Percentiles rank a stretch among this genome's conserved stretches.
These are phyloP conservation scores for Suillus americanus DNA, from an alignment of 768 basidiomycete genomes.

Conservation along the genomic window DNA sequence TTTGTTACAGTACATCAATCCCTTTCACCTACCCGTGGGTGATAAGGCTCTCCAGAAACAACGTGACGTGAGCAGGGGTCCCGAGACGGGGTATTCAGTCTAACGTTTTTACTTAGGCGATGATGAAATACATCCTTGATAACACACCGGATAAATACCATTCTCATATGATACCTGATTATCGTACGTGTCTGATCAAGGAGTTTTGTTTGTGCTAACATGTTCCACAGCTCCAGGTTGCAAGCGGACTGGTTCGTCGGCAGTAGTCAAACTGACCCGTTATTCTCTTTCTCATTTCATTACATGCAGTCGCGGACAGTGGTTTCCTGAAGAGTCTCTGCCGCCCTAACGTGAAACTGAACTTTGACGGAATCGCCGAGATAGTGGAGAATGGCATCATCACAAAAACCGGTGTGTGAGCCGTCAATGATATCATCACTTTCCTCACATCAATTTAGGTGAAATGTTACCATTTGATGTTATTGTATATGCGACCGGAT, in stretches of 20 bases:
- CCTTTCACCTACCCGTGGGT: conserved; percentile 10
- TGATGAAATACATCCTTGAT: conserved; percentile 45
- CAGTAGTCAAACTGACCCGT: neutral
- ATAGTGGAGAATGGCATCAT: conserved; percentile 20
- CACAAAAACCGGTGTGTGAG: conserved; percentile 23
- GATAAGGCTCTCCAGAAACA: conserved; percentile 9
- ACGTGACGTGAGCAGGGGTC: conserved; percentile 11
- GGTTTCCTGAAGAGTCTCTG: conserved; percentile 23
- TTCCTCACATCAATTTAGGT: conserved; percentile 12
- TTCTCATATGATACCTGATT: conserved; percentile 49
- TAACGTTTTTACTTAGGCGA: conserved; percentile 27
- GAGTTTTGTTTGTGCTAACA: neutral
- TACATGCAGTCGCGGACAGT: conserved; percentile 23
- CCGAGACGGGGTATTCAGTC: too few species aligned
- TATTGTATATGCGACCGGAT: conserved; percentile 35
- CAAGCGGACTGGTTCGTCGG: conserved; percentile 41
- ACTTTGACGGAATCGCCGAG: conserved; percentile 22
- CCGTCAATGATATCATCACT: neutral
- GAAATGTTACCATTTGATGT: conserved; percentile 31
- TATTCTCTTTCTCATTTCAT: neutral
- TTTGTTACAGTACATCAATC: conserved; percentile 16
- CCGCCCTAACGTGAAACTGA: conserved; percentile 23
- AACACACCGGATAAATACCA: conserved; percentile 50
- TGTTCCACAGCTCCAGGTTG: conserved; percentile 51
- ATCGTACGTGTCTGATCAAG: conserved; percentile 37